These are phyloP conservation scores for Solanum sparsipilum DNA, from an alignment of 257 asterid genomes.

Conservation along the genomic window DNA sequence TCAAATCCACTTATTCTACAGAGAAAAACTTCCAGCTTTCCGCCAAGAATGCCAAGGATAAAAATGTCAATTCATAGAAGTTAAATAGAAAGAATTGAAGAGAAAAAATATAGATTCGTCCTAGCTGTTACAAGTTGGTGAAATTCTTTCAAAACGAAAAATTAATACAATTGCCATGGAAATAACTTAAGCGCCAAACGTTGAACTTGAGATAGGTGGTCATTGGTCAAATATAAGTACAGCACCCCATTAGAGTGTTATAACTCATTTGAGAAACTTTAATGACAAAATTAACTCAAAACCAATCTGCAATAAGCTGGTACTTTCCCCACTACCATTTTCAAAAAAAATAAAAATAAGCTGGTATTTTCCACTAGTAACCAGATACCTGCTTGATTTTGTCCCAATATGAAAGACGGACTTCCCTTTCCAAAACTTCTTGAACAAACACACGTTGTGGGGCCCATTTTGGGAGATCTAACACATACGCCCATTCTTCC, in stretches of 20 bases:
- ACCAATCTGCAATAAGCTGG: neutral
- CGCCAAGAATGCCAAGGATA: neutral
- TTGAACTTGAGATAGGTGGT: neutral
- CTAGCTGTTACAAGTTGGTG: neutral
- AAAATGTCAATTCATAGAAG: neutral
- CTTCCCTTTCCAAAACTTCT: conserved; percentile 98
- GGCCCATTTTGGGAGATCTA: conserved; percentile 98
- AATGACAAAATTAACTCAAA: neutral
- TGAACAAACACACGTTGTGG: conserved; percentile 95
- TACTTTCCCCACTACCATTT: neutral
- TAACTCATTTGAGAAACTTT: neutral
- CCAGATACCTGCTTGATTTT: conserved; percentile 78
- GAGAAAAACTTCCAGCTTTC: neutral
- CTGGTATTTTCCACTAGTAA: neutral
- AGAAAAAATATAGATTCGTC: neutral
- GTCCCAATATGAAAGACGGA: conserved; percentile 93
- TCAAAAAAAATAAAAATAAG: neutral
- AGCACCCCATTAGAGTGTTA: neutral
- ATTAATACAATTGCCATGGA: neutral
- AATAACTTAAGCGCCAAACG: neutral
- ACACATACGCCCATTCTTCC: conserved; percentile 96
- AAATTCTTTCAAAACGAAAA: neutral
- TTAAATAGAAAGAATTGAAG: neutral
- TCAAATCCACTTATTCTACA: neutral
- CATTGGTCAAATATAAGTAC: neutral